Conservation (phyloP, 2,329 filamentous ascomycete genomes). For the Incumbomyces lentus region DNA sequence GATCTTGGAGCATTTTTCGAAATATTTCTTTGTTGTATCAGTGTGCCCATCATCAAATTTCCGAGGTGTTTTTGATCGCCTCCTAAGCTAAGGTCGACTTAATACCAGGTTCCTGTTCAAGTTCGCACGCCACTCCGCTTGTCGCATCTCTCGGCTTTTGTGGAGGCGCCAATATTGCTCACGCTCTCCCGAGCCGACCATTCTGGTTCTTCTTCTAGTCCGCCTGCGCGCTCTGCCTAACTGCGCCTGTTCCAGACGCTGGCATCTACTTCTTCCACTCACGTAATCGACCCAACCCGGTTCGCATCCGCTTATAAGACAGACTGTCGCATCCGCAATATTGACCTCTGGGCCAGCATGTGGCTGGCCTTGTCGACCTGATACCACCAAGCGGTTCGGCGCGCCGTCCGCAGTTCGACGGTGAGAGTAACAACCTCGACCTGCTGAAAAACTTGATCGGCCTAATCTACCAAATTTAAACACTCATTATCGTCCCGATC, state of each 20-base stretch:
- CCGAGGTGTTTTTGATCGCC: neutral
- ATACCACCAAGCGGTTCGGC: conserved; percentile 3
- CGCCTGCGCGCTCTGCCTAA: conserved; percentile 4
- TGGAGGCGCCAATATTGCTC: conserved; percentile 1
- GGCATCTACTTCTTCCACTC: neutral
- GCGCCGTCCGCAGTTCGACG: conserved; percentile 3
- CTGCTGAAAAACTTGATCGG: too few species aligned
- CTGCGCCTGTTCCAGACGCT: neutral
- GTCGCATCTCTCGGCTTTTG: conserved; percentile 1
- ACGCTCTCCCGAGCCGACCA: conserved; percentile 4
- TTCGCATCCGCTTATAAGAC: too few species aligned
- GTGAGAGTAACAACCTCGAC: neutral
- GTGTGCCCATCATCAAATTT: too few species aligned
- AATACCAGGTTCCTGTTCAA: neutral
- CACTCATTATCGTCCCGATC: too few species aligned
- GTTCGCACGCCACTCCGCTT: neutral
- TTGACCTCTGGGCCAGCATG: conserved; percentile 1
- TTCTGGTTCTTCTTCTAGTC: neutral
- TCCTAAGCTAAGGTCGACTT: neutral
- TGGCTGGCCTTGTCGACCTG: conserved; percentile 5
- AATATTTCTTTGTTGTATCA: too few species aligned
- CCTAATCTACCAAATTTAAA: too few species aligned
- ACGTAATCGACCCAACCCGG: too few species aligned
- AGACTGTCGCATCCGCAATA: neutral
- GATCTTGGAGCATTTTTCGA: neutral